Percentiles rank a stretch among this genome's conserved stretches.
phyloP scores from a whole-genome alignment of 23 red algal species.

The Pyropia yezoensis region DNA sequence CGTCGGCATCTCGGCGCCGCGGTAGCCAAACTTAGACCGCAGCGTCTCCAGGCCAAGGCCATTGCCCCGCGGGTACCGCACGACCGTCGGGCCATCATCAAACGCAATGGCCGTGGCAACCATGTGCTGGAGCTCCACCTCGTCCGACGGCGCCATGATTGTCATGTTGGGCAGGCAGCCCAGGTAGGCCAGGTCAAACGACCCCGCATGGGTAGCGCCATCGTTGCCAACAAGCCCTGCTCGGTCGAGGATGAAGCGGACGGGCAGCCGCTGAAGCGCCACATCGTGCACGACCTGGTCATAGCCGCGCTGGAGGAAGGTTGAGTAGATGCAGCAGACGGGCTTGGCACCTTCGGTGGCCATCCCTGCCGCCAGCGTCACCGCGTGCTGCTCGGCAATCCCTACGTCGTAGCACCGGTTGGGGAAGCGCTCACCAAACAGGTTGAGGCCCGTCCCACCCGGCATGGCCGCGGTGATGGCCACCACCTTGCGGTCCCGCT shows the following conservation, averaged over 20 bases:
- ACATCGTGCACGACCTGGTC: slow-evolving; percentile 97
- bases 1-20: slow-evolving; percentile 34
- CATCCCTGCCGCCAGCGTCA: slow-evolving; percentile 92
- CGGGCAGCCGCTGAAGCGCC: slow-evolving; percentile 74
- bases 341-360: slow-evolving; percentile 88
- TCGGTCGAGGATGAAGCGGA: slow-evolving; percentile 94
- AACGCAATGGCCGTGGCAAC: slow-evolving; percentile 73
- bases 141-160: slow-evolving; percentile 95
- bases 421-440: slow-evolving; percentile 85
- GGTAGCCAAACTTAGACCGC: slow-evolving; percentile 57
- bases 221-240: slow-evolving; percentile 96
- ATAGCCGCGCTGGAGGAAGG: slow-evolving; percentile 92
- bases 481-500: slow-evolving; percentile 83
- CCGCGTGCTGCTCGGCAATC: slow-evolving; percentile 97
- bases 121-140: slow-evolving; percentile 95
- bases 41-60: slow-evolving; percentile 84
- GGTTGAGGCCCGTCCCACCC: slow-evolving; percentile 86
- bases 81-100: slow-evolving; percentile 73
- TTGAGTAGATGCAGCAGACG: slow-evolving; percentile 98
- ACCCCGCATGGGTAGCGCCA: slow-evolving; percentile 88
- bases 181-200: slow-evolving; percentile 92
- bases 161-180: slow-evolving; percentile 94
- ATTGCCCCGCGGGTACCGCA: slow-evolving; percentile 88
- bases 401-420: slow-evolving; percentile 91
- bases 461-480: slow-evolving; percentile 99